A percentile compares a stretch with the other conserved stretches of the same genome.
Conservation (phyloP, 352 stramenopile species). For the Globisporangium canariense region DNA sequence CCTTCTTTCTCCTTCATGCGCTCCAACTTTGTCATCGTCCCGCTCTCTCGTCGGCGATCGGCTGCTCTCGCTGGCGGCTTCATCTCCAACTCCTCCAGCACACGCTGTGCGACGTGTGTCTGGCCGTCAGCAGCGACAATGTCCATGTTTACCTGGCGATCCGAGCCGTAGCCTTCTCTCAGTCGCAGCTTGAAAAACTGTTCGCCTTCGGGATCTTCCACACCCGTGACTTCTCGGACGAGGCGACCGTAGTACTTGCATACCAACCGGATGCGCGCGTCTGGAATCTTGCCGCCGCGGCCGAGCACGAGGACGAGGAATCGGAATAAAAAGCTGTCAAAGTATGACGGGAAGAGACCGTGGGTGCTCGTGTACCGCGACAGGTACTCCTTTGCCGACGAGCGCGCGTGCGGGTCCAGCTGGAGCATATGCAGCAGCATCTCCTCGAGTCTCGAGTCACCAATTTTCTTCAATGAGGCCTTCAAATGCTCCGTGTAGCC, state of each 20-base stretch:
- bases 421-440: conserved; percentile 94
- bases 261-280: conserved; percentile 91
- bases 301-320: conserved; percentile 87
- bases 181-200: conserved; percentile 88
- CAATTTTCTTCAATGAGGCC: conserved; percentile 91
- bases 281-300: conserved; percentile 81
- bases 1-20: conserved; percentile 68
- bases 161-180: conserved; percentile 80
- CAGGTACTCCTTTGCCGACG: conserved; percentile 89
- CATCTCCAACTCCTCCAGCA: conserved; percentile 62
- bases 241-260: conserved; percentile 92
- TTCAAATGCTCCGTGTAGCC: conserved; percentile 69
- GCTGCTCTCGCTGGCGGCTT: conserved; percentile 35
- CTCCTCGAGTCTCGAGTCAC: conserved; percentile 86
- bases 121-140: conserved; percentile 41
- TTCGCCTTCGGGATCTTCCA: conserved; percentile 88
- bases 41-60: conserved; percentile 39
- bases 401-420: conserved; percentile 83
- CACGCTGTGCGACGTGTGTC: conserved; percentile 66
- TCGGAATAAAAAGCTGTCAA: conserved; percentile 86
- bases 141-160: conserved; percentile 48
- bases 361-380: conserved; percentile 70
- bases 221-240: conserved; percentile 87
- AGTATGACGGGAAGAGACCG: conserved; percentile 80
- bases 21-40: conserved; percentile 40